Base-by-base conservation (phyloP, 108 stramenopile species). In the Epithemia pelagica region DNA sequence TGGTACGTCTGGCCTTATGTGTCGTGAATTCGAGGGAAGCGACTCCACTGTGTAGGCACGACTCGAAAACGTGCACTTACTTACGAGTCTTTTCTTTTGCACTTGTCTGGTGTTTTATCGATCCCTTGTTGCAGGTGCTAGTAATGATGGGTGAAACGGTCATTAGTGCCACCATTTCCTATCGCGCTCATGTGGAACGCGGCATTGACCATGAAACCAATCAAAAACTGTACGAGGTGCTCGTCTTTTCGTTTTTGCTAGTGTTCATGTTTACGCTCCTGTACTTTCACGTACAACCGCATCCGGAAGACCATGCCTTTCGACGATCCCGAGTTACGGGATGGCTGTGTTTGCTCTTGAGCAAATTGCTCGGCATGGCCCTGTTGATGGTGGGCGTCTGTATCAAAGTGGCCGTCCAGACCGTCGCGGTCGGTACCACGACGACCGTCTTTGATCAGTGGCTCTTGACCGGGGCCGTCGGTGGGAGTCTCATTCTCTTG, bases 61-160 rank as follows among this genome's bases (percentile, higher is more conserved):
- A n/a, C n/a, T n/a, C n/a, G n/a, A n/a, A n/a, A n/a, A n/a, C n/a
- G n/a, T n/a, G n/a, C n/a, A n/a, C n/a, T n/a, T n/a, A n/a, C n/a
- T n/a, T n/a, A n/a, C n/a, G n/a, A n/a, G n/a, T n/a, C n/a, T n/a
- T n/a, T n/a, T n/a, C n/a, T n/a, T n/a, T n/a, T n/a, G n/a, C n/a
- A n/a, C n/a, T n/a, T n/a, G n/a, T n/a, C n/a, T n/a, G n/a, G n/a
- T n/a, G n/a, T n/a, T n/a, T n/a, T n/a, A n/a, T n/a, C n/a, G n/a
- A n/a, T n/a, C n/a, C n/a, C n/a, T n/a, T n/a, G n/a, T n/a, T n/a
- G n/a, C n/a, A 46, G 37, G 15, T 26, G 15, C 51, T 65, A 19
- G 52, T 65, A 2, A 53, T 52, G 37, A 21, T 65, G 24, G 64
- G 64, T 25, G 64, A 65, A 32, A 65, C 64, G 5, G 64, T 65